Evolutionary conservation across 495 filamentous ascomycete species (phyloP), one percentile per base, ranked within the genome.

Genomic region (Podospora australis): DNA sequence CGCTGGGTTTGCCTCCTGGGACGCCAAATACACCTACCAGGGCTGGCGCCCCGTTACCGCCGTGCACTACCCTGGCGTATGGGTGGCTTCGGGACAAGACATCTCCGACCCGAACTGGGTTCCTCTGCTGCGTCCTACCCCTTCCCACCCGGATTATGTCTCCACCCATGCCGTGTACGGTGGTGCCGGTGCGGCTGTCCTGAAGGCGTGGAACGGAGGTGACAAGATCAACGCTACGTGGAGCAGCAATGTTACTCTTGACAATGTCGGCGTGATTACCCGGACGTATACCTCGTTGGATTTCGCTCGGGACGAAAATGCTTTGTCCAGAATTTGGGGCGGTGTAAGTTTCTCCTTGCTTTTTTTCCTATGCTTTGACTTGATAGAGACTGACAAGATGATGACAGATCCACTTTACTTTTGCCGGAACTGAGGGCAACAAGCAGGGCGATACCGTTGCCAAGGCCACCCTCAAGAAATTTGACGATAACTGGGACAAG

Each of bases 141-240:
- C 65, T 1, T 57, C 21, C 39, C 63, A 68, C 41, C 65, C 52
- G 13, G 65, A 68, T 39, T 68, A 68, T 21, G 45, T 57, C 0
- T 66, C 63, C 16, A 64, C 60, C 11, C 65, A 68, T 42, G 57
- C 63, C 14, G 65, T 61, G 0, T 66, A 63, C 52, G 65, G 65
- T n/a, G 57, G 48, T 9, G 65, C 65, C 3, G 65, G 61, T 4
- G 52, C 57, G 2, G 48, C 48, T 11, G 59, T 65, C 2, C 39
- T 68, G 7, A 26, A 50, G 10, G 52, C 41, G 7, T 64, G 45
- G 47, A 63, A 60, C 39, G 44, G 54, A 9, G 61, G 56, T 0
- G 59, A 60, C 11, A 29, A 3, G 13, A 53, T 58, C 20, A 40
- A 58, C 32, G 49, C 55, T 3, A 56, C 54, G 5, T 24, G 60